Percentiles rank a stretch among this genome's conserved stretches.
These are phyloP conservation scores for Globisporangium okanoganense DNA, from an alignment of 352 stramenopile species.

Conservation along the genomic window DNA sequence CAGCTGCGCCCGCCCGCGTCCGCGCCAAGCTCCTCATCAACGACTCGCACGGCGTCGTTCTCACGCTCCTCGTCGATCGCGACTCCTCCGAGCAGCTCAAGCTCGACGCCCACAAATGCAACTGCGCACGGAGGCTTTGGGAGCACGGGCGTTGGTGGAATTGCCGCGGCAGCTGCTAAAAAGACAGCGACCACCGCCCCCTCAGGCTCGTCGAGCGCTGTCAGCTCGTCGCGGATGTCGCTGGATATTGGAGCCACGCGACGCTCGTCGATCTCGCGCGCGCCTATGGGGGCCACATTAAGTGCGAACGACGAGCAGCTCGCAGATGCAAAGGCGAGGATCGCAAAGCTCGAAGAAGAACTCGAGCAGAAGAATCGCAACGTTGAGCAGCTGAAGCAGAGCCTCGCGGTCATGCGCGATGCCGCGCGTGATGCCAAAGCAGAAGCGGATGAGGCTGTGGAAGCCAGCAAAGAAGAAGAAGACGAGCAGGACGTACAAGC, in stretches of 20 bases:
- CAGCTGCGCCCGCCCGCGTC: conserved; percentile 10
- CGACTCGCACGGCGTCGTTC: conserved; percentile 9
- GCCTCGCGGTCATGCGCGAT: conserved; percentile 46
- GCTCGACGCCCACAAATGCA: not conserved
- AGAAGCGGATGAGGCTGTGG: not conserved
- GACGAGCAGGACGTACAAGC: not conserved
- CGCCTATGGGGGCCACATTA: conserved; percentile 9
- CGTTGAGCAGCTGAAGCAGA: conserved; percentile 69
- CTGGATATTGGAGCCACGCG: conserved; percentile 16
- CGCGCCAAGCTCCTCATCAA: conserved; percentile 9
- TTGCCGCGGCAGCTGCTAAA: conserved; percentile 10
- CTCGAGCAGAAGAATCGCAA: conserved; percentile 66
- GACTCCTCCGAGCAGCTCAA: conserved; percentile 10
- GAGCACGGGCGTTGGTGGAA: not conserved
- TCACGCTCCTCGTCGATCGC: conserved; percentile 13
- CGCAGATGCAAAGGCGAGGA: conserved; percentile 38
- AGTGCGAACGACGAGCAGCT: conserved; percentile 39
- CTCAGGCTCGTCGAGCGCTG: conserved; percentile 1
- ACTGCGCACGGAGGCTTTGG: conserved; percentile 11
- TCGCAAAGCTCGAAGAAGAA: conserved; percentile 61
- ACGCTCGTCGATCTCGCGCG: conserved; percentile 12
- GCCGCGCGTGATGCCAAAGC: conserved; percentile 10
- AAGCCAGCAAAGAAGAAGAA: conserved; percentile 24
- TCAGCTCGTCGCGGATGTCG: conserved; percentile 22
- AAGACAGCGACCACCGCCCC: conserved; percentile 13